A percentile compares a stretch with the other conserved stretches of the same genome.
Conservation (phyloP, 169 alveolate species). For the Miamiensis avidus region DNA sequence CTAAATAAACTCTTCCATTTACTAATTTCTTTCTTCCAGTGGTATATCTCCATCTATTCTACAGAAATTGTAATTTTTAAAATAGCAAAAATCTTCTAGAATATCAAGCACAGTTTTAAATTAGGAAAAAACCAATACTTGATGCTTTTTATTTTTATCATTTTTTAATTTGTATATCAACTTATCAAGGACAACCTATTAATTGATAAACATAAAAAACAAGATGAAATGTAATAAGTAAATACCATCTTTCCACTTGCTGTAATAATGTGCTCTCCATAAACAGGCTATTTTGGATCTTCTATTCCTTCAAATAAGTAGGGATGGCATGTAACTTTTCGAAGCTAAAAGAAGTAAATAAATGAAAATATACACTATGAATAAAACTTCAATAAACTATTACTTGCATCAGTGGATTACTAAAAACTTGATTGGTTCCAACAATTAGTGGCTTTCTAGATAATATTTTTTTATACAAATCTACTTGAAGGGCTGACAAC, state of each 20-base stretch:
- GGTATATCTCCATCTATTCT: conserved; percentile 97
- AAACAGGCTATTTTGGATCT: conserved; percentile 75
- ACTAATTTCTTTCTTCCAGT: conserved; percentile 94
- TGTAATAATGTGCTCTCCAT: conserved; percentile 89
- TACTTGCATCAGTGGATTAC: conserved; percentile 40
- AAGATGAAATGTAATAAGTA: no score
- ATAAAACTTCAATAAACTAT: conserved; percentile 21
- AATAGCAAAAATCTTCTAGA: conserved; percentile 93
- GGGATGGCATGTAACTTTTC: conserved; percentile 98
- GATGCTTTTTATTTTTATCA: conserved; percentile 87
- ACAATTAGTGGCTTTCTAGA: conserved; percentile 64
- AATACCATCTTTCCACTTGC: conserved; percentile 94
- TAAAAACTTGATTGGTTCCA: conserved; percentile 82
- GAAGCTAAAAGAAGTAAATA: conserved; percentile 81
- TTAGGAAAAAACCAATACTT: conserved; percentile 96
- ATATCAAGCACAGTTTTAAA: conserved; percentile 98
- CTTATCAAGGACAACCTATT: conserved; percentile 92
- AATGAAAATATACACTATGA: no score
- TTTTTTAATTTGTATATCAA: conserved; percentile 85
- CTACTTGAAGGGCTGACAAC: conserved; percentile 82
- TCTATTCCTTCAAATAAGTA: conserved; percentile 94
- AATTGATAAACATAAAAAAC: no score
- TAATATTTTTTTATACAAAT: conserved; percentile 83
- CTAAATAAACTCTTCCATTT: conserved; percentile 95
- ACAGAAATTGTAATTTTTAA: conserved; percentile 91